Base-by-base conservation (phyloP, 1,139 yeast genomes). In the Scheffersomyces parashehatae region DNA sequence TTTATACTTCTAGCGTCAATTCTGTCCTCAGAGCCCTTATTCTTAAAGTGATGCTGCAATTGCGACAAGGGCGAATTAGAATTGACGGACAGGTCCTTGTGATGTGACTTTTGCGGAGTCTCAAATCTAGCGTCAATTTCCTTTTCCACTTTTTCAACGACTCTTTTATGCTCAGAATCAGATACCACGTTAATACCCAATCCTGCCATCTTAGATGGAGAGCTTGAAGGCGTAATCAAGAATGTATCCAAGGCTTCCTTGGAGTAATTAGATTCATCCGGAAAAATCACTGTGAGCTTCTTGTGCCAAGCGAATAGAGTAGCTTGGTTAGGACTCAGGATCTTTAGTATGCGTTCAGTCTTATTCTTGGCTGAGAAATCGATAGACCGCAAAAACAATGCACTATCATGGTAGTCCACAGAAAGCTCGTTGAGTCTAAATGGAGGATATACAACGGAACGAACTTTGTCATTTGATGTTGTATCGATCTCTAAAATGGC, bases 361-460 rank as follows among this genome's bases (percentile, higher is more conserved):
- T 30, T 28, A 6, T 39, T 36, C 8, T 20, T 31, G 26, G 36
- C 28, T 14, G 44, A 16, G 45, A 62, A 68, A 36, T 61, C 54
- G 40, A 68, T 60, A 3, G 70, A 49, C 30, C 54, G 61, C 38
- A 69, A 59, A 5, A 55, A 46, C n/a, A 70, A 53, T 15, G 48
- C 53, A 11, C 58, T 48, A 28, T 50, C 48, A n/a, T 60, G 52
- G 32, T 51, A 55, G 20, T 53, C 45, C 12, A 64, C 48, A 2
- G 66, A 53, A 15, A 67, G 53, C 42, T 68, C 73, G 36, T 53
- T 52, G 38, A 51, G 39, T 28, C 57, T 54, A 49, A 71, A 73
- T 2, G 79, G 79, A n/a, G 79, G 79, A 48, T 57, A 72, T 51
- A 73, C 50, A 28, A 74, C 60, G 2, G 68, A 64, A 35, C 76